Base-by-base conservation (phyloP, 306 rosid genomes). In the Nissolia schottii region DNA sequence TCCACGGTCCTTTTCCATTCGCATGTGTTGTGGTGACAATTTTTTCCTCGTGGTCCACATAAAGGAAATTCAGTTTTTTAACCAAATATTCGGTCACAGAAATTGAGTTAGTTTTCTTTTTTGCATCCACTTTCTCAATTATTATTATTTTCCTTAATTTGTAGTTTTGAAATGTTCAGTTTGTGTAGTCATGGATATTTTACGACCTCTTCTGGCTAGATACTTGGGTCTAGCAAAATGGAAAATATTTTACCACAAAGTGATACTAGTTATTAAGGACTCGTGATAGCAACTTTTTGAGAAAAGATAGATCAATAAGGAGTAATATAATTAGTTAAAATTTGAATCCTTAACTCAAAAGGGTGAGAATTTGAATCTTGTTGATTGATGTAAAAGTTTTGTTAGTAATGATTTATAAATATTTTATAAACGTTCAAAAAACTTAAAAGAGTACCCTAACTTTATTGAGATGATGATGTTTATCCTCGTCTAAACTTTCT, bases 41-140 rank as follows among this genome's bases (percentile, higher is more conserved):
- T 55, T 55, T 41, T 67, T 76, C 59, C 35, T 70, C 27, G 27
- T 70, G 72, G 72, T 70, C 77, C 71, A 61, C 41, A 32, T 19
- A 24, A n/a, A 41, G 38, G 23, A 64, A 16, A 25, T 14, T 6
- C 14, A 25, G 16, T 48, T 25, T 25, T 54, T 49, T 49, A 49
- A 19, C 25, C 56, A 49, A 7, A 19, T 19, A 49, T 19, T 18
- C 20, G 0, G 3, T 46, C 3, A 6, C 20, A 43, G 49, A 14
- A 43, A 43, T 49, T 49, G 12, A 49, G 28, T 59, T 34, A 20
- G 13, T n/a, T n/a, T n/a, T n/a, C n/a, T n/a, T n/a, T n/a, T n/a
- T 13, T 15, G 41, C 31, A 5, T 15, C 53, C 6, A 56, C 8
- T 5, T 56, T 56, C 1, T 13, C 3, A 28, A 28, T 57, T n/a